Percentiles rank a stretch among this genome's conserved stretches.
phyloP scores from a whole-genome alignment of 768 basidiomycete species.

The Pleurotus giganteus region DNA sequence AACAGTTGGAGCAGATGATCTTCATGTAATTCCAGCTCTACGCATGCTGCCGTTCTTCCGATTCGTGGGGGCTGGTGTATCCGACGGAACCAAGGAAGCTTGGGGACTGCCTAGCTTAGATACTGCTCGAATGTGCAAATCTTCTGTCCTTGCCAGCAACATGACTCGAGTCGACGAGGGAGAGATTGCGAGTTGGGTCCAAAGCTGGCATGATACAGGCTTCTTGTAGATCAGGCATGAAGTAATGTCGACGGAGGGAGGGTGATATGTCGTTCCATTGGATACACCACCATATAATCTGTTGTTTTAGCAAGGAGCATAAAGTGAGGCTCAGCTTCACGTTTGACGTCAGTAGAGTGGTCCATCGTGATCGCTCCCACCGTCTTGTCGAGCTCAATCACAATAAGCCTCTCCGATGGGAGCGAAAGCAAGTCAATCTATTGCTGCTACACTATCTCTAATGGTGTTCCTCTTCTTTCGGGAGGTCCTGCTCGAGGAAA shows the following conservation, averaged over 20 bases:
- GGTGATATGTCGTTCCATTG: too few species aligned
- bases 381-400: too few species aligned
- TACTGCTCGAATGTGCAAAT: neutral
- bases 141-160: neutral
- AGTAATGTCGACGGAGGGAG: too few species aligned
- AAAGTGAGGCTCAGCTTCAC: too few species aligned
- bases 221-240: constrained; percentile 8
- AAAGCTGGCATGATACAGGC: neutral
- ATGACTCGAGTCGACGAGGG: neutral
- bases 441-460: constrained; percentile 10
- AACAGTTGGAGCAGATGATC: neutral
- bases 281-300: too few species aligned
- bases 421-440: neutral
- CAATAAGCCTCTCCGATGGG: neutral
- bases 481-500: constrained; percentile 78
- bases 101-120: constrained; percentile 2
- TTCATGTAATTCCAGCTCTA: constrained; percentile 4
- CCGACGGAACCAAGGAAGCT: neutral
- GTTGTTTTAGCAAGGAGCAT: too few species aligned
- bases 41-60: constrained; percentile 4
- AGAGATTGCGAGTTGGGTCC: neutral
- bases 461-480: constrained; percentile 29
- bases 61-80: neutral
- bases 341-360: too few species aligned
- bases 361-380: too few species aligned